Evolutionary conservation across 345 rosid species (phyloP).

Genomic region (Litchi chinensis): DNA sequence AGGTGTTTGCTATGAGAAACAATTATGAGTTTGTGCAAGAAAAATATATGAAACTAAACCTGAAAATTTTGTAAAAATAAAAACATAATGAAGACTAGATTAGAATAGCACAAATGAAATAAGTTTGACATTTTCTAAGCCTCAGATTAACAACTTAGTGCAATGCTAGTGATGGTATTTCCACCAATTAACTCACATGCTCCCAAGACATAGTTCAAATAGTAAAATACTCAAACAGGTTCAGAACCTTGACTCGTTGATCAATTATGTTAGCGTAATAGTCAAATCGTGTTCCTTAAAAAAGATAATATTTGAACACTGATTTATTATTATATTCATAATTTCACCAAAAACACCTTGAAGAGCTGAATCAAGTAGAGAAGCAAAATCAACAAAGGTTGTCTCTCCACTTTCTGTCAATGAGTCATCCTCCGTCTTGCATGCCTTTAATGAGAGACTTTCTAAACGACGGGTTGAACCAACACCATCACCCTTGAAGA

Average conservation of each 20-base stretch:
- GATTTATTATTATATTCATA: background rate
- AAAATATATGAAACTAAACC: background rate
- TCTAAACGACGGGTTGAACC: slow-evolving; percentile 49
- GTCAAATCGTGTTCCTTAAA: background rate
- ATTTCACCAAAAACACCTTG: slow-evolving; percentile 56
- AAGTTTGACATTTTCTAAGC: background rate
- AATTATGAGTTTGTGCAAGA: background rate
- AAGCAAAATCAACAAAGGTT: slow-evolving; percentile 72
- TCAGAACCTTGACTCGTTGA: background rate
- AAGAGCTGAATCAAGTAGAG: slow-evolving; percentile 84
- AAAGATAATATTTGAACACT: background rate
- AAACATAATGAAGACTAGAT: background rate
- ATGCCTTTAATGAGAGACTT: slow-evolving; percentile 69
- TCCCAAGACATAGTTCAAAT: background rate
- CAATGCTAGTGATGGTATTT: background rate
- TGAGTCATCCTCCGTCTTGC: slow-evolving; percentile 83
- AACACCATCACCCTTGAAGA: slow-evolving; percentile 44
- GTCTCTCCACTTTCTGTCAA: slow-evolving; percentile 70
- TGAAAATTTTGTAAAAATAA: background rate
- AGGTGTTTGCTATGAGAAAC: background rate
- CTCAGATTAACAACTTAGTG: background rate
- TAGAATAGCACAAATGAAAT: background rate
- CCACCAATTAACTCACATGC: background rate
- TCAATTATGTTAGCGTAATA: background rate
- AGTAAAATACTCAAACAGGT: slow-evolving; percentile 1